Percentiles rank a stretch among this genome's conserved stretches.
Evolutionary conservation across 169 alveolate species (phyloP).

Genomic region (Plasmodium berghei): DNA sequence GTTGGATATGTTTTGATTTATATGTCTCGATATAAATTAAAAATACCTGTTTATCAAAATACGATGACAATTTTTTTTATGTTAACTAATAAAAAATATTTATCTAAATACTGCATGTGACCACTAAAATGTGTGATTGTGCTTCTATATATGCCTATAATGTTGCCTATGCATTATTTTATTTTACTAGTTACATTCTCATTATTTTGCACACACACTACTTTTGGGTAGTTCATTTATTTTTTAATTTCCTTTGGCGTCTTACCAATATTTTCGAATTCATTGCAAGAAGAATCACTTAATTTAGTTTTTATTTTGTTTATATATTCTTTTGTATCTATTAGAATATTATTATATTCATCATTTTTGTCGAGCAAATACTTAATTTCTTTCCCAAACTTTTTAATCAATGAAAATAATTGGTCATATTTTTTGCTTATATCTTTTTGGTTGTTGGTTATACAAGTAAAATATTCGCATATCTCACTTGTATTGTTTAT

Average conservation of each 20-base stretch:
- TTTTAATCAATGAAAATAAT: constrained; percentile 61
- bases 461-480: constrained; percentile 59
- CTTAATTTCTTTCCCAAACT: constrained; percentile 70
- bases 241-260: neutral
- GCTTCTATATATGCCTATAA: too few relatives aligned
- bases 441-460: constrained; percentile 67
- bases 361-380: constrained; percentile 63
- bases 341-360: constrained; percentile 37
- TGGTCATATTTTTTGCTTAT: constrained; percentile 65
- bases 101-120: too few relatives aligned
- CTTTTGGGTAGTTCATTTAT: too few relatives aligned
- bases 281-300: constrained; percentile 39
- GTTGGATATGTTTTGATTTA: neutral
- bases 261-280: constrained; percentile 61
- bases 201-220: too few relatives aligned
- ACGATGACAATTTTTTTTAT: too few relatives aligned
- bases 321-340: constrained; percentile 59
- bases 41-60: too few relatives aligned
- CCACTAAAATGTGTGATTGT: too few relatives aligned
- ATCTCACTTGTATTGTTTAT: constrained; percentile 62
- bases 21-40: too few relatives aligned
- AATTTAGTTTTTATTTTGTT: constrained; percentile 43
- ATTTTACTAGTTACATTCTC: too few relatives aligned
- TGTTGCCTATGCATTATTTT: too few relatives aligned
- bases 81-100: too few relatives aligned